These are phyloP conservation scores for Fraxinus nigra DNA, from an alignment of 305 asterid species.

Conservation along the genomic window DNA sequence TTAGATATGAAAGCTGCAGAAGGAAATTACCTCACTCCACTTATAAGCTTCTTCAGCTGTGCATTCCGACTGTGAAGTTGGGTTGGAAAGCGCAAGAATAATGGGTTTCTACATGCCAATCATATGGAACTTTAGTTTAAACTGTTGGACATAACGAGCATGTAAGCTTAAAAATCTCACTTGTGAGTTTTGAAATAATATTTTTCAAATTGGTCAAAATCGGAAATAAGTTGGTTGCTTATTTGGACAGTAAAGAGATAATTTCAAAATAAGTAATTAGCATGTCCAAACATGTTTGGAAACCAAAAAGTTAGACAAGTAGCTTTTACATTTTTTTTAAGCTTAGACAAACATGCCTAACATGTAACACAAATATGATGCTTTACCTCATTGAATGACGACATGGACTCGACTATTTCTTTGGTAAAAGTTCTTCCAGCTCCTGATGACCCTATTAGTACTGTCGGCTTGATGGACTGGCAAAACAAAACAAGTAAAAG, in stretches of 20 bases:
- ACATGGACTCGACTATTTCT: slow-evolving; percentile 47
- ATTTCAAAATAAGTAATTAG: background rate
- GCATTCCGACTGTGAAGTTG: slow-evolving; percentile 62
- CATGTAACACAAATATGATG: background rate
- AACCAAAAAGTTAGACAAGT: background rate
- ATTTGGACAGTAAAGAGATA: background rate
- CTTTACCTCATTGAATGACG: slow-evolving; percentile 48
- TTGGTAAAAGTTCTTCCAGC: slow-evolving; percentile 55
- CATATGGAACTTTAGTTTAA: background rate
- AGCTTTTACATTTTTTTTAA: background rate
- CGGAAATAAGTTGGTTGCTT: background rate
- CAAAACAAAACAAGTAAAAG: background rate
- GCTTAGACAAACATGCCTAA: background rate
- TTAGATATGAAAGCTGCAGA: background rate
- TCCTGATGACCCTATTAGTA: slow-evolving; percentile 57
- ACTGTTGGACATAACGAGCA: background rate
- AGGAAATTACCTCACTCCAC: slow-evolving; percentile 49
- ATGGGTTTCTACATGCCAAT: slow-evolving; percentile 49
- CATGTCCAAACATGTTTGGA: background rate
- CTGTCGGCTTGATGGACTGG: slow-evolving; percentile 55
- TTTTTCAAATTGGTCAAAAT: background rate
- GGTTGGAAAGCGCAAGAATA: slow-evolving; percentile 57
- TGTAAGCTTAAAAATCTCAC: background rate
- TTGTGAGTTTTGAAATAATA: background rate
- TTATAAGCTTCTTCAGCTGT: slow-evolving; percentile 57